Evolutionary conservation across 768 basidiomycete genomes (phyloP).

Genomic region (Cubamyces lactineus): DNA sequence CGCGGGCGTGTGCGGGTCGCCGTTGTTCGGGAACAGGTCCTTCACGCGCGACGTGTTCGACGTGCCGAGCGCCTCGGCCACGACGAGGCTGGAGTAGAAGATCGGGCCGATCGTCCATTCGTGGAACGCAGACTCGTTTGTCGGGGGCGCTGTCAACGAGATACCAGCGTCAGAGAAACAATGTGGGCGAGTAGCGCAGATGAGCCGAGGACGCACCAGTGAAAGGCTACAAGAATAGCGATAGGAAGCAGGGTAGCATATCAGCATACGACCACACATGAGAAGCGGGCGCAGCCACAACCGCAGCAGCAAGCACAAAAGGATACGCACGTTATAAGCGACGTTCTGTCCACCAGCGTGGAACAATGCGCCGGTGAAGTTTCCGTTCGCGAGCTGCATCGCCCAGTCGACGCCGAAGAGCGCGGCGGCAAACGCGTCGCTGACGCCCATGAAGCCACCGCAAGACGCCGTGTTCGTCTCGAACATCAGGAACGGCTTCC

Average conservation of each 20-base stretch:
- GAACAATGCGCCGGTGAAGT: slow-evolving; percentile 49
- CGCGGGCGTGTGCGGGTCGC: slow-evolving; percentile 44
- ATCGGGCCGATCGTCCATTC: slow-evolving; percentile 53
- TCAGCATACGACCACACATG: too few relatives aligned
- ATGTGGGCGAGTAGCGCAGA: background rate
- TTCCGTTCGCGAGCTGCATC: slow-evolving; percentile 50
- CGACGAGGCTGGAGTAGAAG: slow-evolving; percentile 50
- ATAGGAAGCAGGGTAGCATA: background rate
- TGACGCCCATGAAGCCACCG: slow-evolving; percentile 56
- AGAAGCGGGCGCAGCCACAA: too few relatives aligned
- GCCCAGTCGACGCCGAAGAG: slow-evolving; percentile 56
- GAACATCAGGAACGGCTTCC: slow-evolving; percentile 52
- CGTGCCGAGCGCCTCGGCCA: slow-evolving; percentile 51
- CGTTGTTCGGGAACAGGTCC: slow-evolving; percentile 41
- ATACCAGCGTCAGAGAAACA: background rate
- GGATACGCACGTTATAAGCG: slow-evolving; percentile 46
- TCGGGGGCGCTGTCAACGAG: slow-evolving; percentile 43
- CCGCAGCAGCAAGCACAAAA: slow-evolving; percentile 13
- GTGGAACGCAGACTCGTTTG: slow-evolving; percentile 41
- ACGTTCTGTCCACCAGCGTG: slow-evolving; percentile 52
- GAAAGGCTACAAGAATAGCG: slow-evolving; percentile 43
- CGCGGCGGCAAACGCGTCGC: slow-evolving; percentile 52
- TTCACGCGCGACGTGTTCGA: slow-evolving; percentile 46
- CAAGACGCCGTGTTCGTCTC: slow-evolving; percentile 37
- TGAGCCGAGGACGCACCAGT: slow-evolving; percentile 39